phyloP scores from a whole-genome alignment of 2,329 filamentous ascomycete species.

The Colletotrichum orbiculare region DNA sequence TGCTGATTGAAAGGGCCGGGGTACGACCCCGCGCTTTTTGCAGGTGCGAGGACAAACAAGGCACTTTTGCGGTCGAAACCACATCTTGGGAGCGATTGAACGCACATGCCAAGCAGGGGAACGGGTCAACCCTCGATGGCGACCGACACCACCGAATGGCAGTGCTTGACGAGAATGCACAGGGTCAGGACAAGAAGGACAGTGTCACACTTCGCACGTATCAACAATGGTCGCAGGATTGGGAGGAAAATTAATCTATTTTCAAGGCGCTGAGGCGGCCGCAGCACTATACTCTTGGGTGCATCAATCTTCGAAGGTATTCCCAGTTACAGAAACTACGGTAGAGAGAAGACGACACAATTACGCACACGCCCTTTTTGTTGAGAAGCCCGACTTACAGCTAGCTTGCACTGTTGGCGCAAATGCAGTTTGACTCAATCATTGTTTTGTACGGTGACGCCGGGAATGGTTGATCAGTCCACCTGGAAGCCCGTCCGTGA shows the following conservation, averaged over 20 bases:
- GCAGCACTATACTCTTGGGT: too few species aligned
- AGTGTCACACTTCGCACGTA: slow-evolving; percentile 1
- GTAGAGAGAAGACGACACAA: too few species aligned
- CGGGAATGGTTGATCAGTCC: too few species aligned
- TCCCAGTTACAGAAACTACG: too few species aligned
- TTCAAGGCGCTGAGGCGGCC: too few species aligned
- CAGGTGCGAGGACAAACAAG: slow-evolving; percentile 70
- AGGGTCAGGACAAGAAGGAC: not conserved
- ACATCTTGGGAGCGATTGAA: slow-evolving; percentile 67
- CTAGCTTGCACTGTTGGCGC: not conserved
- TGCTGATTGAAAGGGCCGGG: too few species aligned
- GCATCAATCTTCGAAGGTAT: too few species aligned
- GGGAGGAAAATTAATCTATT: slow-evolving; percentile 14
- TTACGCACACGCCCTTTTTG: too few species aligned
- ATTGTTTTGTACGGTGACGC: slow-evolving; percentile 5
- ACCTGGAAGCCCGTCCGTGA: too few species aligned
- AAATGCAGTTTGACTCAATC: not conserved
- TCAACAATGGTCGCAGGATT: slow-evolving; percentile 29
- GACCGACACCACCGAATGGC: not conserved
- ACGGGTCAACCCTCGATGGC: too few species aligned
- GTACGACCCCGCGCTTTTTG: not conserved
- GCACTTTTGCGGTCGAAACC: slow-evolving; percentile 70
- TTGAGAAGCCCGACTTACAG: too few species aligned
- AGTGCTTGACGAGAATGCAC: not conserved
- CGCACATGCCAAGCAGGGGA: not conserved